Base-by-base conservation (phyloP, 2,329 filamentous ascomycete genomes). In the Massarina eburnea region DNA sequence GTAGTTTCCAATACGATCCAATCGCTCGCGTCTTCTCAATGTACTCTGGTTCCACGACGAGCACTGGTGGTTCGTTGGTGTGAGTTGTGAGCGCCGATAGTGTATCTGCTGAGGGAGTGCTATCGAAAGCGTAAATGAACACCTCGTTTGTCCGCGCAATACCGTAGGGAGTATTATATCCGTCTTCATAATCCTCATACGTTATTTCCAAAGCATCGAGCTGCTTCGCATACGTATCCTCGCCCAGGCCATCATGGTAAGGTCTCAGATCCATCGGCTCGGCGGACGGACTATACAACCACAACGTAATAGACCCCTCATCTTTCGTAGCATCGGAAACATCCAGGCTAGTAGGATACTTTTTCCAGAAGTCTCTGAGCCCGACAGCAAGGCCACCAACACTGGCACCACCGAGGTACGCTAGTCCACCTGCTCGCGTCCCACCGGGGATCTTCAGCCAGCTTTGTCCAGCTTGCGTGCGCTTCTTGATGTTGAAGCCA, bases 291-390 rank as follows among this genome's bases (percentile, higher is more conserved):
- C 76, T 80, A 51, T 84, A 84, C 0, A 85, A 61, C 82, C 82
- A 85, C 1, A 83, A 47, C 0, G 81, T 85, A 9, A 85, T 69
- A 4, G 74, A 69, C 0, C 80, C 80, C 2, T 63, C 58, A 36
- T 82, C 76, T 0, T 71, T 70, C 0, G 73, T 73, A 0, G 80
- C 77, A 40, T 79, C 74, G 0, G 72, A 65, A 9, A 85, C 73
- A 36, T 84, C 81, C 4, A 85, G 63, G 3, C 78, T 75, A 0
- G 79, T 81, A 0, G 82, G 82, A 51, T 81, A 83, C 14, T 79
- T 74, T 68, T 85, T 80, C 82, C 82, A 85, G 59, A 85, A 85
- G 54, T 84, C 76, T 2, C 78, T 75, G 37, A 82, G 71, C 0
- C 80, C 80, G 4, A 85, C 61, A 1, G 79, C 81, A 1, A 85